Conservation (phyloP, 805 yeast species). For the Saturnispora serradocipensis region DNA sequence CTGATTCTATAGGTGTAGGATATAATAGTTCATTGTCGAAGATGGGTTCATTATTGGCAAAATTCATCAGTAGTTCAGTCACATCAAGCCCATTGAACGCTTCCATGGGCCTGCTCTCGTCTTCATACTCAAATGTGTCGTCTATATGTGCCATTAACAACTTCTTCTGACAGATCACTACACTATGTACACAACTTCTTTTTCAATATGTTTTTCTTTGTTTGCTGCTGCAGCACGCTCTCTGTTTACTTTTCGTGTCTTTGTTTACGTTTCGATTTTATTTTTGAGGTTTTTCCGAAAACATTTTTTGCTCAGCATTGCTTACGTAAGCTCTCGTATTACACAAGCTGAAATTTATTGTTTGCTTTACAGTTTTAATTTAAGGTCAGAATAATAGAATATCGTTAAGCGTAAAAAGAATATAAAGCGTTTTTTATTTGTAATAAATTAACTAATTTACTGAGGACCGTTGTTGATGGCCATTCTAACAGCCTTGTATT, state of each 20-base stretch:
- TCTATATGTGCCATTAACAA: conserved; percentile 5
- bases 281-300: neutral
- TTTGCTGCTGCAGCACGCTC: neutral
- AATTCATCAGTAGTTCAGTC: conserved; percentile 21
- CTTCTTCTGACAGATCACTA: neutral
- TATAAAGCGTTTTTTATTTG: neutral
- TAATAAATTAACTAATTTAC: conserved; percentile 6
- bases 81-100: conserved; percentile 5
- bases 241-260: conserved; percentile 3
- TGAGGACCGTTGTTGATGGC: conserved; percentile 20
- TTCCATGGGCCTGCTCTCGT: neutral
- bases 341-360: too few species aligned
- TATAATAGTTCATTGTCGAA: conserved; percentile 26
- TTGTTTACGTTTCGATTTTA: neutral
- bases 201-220: neutral
- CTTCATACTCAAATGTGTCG: conserved; percentile 1
- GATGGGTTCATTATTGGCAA: conserved; percentile 26
- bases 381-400: neutral
- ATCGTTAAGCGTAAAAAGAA: conserved; percentile 1
- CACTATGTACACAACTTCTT: neutral
- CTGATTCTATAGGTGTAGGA: conserved; percentile 27
- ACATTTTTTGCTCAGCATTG: neutral
- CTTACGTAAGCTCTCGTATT: neutral
- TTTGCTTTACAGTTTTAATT: neutral
- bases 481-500: conserved; percentile 56